phyloP scores from a whole-genome alignment of 805 yeast genomes.

The Vanderwaltozyma tropicalis region DNA sequence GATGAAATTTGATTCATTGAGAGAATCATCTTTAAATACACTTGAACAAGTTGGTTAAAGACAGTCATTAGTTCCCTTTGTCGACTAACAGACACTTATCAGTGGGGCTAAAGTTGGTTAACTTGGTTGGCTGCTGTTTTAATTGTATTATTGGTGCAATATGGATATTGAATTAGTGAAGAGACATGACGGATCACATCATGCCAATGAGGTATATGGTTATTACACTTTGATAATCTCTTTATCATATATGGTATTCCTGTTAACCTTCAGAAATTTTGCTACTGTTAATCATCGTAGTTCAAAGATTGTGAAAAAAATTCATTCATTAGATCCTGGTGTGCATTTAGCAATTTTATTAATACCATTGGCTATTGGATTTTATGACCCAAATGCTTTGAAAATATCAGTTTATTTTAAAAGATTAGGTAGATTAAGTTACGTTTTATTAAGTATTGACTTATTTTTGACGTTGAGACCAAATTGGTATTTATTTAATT shows the following conservation, averaged over 20 bases:
- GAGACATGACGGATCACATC: slow-evolving; percentile 47
- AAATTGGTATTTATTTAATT: slow-evolving; percentile 34
- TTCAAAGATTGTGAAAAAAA: slow-evolving; percentile 25
- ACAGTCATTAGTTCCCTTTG: no score
- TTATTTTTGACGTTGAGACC: slow-evolving; percentile 49
- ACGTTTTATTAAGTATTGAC: slow-evolving; percentile 47
- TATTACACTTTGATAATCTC: slow-evolving; percentile 38
- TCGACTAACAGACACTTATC: no score
- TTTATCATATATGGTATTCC: slow-evolving; percentile 29
- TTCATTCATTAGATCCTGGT: slow-evolving; percentile 29
- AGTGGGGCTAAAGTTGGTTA: no score
- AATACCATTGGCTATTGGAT: slow-evolving; percentile 28
- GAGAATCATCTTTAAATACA: no score
- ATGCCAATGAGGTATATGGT: slow-evolving; percentile 51
- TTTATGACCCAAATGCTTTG: slow-evolving; percentile 18
- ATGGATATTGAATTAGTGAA: slow-evolving; percentile 3
- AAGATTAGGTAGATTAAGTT: slow-evolving; percentile 53
- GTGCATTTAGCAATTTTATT: slow-evolving; percentile 29
- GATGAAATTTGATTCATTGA: no score
- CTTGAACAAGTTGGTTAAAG: no score
- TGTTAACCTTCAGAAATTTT: slow-evolving; percentile 28
- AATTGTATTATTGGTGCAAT: neutral
- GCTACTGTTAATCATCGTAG: slow-evolving; percentile 32
- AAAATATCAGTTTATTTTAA: slow-evolving; percentile 31
- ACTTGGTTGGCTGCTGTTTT: slow-evolving; percentile 12